Conservation (phyloP, 495 filamentous ascomycete species). For the Trichocladium uniseriatum region DNA sequence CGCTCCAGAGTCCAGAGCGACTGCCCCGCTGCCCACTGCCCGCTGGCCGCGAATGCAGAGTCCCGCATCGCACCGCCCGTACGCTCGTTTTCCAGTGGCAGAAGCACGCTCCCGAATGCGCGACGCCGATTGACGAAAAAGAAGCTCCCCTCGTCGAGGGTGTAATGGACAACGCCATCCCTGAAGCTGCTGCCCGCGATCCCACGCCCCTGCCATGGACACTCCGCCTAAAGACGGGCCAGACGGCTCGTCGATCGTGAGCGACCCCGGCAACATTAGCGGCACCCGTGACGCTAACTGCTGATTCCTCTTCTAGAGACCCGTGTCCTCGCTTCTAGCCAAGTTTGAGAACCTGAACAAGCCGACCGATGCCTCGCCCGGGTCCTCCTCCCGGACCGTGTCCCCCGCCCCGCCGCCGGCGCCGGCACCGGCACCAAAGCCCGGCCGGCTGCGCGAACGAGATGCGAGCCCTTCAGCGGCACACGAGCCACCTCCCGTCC, state of each 20-base stretch:
- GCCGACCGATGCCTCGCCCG: conserved; percentile 25
- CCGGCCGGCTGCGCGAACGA: conserved; percentile 36
- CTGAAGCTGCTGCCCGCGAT: conserved; percentile 21
- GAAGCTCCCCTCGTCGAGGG: conserved; percentile 10
- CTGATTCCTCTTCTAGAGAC: conserved; percentile 39
- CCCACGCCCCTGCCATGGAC: conserved; percentile 31
- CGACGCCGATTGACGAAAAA: conserved; percentile 19
- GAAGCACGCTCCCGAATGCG: conserved; percentile 2
- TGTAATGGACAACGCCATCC: conserved; percentile 27
- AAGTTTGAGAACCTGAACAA: conserved; percentile 84
- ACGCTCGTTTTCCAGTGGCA: conserved; percentile 4
- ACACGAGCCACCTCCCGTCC: conserved; percentile 45
- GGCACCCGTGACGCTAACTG: conserved; percentile 15
- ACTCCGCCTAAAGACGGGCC: conserved; percentile 35
- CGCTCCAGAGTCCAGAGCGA: background rate
- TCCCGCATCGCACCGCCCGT: background rate
- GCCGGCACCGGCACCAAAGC: conserved; percentile 18
- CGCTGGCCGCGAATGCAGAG: background rate
- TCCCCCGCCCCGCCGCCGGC: conserved; percentile 23
- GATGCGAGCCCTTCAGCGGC: conserved; percentile 40
- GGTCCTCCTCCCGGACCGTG: conserved; percentile 26
- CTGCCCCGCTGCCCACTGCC: conserved; percentile 1
- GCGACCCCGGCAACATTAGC: conserved; percentile 5
- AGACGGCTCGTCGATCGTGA: conserved; percentile 54
- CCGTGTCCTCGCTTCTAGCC: conserved; percentile 85